Percentiles rank a stretch among this genome's conserved stretches.
Evolutionary conservation across 2,329 filamentous ascomycete species (phyloP).

Genomic region (Fragosphaeria purpurea): DNA sequence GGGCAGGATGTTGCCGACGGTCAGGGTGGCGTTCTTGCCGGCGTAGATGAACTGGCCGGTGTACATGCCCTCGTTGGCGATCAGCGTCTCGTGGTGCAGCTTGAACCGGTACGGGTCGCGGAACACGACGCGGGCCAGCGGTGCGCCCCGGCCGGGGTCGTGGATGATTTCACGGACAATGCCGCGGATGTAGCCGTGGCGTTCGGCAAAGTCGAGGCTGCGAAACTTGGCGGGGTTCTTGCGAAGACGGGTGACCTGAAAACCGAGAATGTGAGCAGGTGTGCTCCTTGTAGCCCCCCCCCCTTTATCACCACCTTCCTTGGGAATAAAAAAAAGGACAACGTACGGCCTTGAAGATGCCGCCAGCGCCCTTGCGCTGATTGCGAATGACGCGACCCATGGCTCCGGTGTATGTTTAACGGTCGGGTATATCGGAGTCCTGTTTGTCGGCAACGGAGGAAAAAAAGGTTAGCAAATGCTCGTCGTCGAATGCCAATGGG

Average conservation of each 20-base stretch:
- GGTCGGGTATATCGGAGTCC: slow-evolving; percentile 7
- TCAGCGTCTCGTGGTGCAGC: slow-evolving; percentile 97
- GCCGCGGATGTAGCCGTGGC: slow-evolving; percentile 95
- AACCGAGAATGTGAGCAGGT: no score
- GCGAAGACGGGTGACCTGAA: slow-evolving; percentile 76
- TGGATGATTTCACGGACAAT: slow-evolving; percentile 99
- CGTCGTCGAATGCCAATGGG: no score
- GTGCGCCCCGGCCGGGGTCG: slow-evolving; percentile 96
- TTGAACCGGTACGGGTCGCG: slow-evolving; percentile 98
- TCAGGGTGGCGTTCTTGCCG: slow-evolving; percentile 96
- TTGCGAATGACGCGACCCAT: slow-evolving; percentile 42
- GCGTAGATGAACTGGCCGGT: slow-evolving; percentile 99
- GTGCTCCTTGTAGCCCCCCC: neutral
- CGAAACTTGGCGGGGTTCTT: slow-evolving; percentile 91
- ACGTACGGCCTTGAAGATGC: slow-evolving; percentile 39
- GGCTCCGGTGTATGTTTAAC: slow-evolving; percentile 8
- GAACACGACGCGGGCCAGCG: slow-evolving; percentile 93
- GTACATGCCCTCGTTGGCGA: slow-evolving; percentile 99
- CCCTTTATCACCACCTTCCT: neutral
- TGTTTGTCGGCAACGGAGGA: neutral
- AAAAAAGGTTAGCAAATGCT: neutral
- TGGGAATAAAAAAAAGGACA: neutral
- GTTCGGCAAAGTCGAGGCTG: slow-evolving; percentile 90
- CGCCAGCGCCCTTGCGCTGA: slow-evolving; percentile 52
- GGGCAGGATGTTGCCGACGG: slow-evolving; percentile 94